A percentile compares a stretch with the other conserved stretches of the same genome.
phyloP scores from a whole-genome alignment of 2,329 filamentous ascomycete species.

The Colletotrichum phormii region DNA sequence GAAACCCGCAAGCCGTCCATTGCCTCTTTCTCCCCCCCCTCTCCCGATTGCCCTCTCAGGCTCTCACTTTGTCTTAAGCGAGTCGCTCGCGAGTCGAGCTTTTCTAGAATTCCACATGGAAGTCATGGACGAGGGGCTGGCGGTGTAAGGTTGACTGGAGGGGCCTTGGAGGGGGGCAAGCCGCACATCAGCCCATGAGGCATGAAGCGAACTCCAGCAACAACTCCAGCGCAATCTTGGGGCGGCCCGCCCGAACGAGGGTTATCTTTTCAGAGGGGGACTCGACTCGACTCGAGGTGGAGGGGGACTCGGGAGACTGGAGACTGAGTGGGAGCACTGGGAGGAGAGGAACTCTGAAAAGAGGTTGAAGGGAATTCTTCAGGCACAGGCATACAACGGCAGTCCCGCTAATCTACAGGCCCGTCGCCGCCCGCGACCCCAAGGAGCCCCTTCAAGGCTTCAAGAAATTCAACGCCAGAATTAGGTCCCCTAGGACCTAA shows the following conservation, averaged over 20 bases:
- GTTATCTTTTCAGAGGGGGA: not conserved
- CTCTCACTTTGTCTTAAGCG: not conserved
- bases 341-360: not conserved
- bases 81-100: not conserved
- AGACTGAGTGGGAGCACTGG: not conserved
- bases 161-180: not conserved
- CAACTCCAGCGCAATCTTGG: slow-evolving; percentile 33
- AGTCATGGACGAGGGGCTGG: not conserved
- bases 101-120: not conserved
- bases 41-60: too few species aligned
- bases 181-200: slow-evolving; percentile 24
- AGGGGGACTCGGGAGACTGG: not conserved
- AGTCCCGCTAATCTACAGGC: slow-evolving; percentile 36
- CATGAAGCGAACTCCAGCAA: slow-evolving; percentile 26
- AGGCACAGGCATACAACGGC: slow-evolving; percentile 1
- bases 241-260: slow-evolving; percentile 30
- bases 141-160: slow-evolving; percentile 3
- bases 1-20: not conserved
- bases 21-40: not conserved
- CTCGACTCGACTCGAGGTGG: not conserved
- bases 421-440: slow-evolving; percentile 30
- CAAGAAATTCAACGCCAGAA: not conserved
- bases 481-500: not conserved
- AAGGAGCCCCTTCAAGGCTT: not conserved
- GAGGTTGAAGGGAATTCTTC: not conserved